Evolutionary conservation across 306 rosid species (phyloP).

Genomic region (Oxytropis ochrocephala): DNA sequence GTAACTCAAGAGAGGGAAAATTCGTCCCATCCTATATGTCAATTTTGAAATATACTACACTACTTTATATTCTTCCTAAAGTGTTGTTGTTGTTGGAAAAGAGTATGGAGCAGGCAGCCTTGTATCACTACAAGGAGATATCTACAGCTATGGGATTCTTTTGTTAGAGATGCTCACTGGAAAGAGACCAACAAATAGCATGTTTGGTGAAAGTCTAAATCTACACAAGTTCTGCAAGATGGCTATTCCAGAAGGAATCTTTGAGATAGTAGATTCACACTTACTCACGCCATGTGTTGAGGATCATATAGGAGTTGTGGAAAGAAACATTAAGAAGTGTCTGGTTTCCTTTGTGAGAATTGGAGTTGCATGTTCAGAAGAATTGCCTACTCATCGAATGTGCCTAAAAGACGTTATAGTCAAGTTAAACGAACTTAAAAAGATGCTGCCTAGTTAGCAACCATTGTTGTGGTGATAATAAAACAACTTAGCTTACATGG

Average conservation of each 20-base stretch:
- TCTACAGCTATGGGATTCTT: conserved; percentile 23
- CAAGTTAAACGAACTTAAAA: conserved; percentile 7
- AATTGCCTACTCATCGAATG: conserved; percentile 6
- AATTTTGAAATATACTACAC: background rate
- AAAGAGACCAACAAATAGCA: conserved; percentile 14
- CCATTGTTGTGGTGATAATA: background rate
- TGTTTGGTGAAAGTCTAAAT: conserved; percentile 7
- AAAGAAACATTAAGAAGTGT: background rate
- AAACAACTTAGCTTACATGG: background rate
- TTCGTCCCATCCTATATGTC: too few relatives aligned
- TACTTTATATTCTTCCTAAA: background rate
- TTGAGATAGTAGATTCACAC: conserved; percentile 2
- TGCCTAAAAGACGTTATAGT: background rate
- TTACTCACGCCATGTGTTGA: background rate
- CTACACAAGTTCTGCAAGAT: conserved; percentile 10
- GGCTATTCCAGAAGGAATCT: background rate
- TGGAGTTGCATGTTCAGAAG: conserved; percentile 29
- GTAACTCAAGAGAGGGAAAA: too few relatives aligned
- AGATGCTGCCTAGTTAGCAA: background rate
- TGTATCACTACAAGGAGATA: conserved; percentile 6
- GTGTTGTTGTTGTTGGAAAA: background rate
- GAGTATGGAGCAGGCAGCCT: conserved; percentile 6
- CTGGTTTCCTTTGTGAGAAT: conserved; percentile 13
- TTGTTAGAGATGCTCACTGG: conserved; percentile 14
- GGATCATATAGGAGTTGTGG: background rate